Percentiles rank a stretch among this genome's conserved stretches.
Conservation (phyloP, 2,329 filamentous ascomycete species). For the Diaporthe sp. region DNA sequence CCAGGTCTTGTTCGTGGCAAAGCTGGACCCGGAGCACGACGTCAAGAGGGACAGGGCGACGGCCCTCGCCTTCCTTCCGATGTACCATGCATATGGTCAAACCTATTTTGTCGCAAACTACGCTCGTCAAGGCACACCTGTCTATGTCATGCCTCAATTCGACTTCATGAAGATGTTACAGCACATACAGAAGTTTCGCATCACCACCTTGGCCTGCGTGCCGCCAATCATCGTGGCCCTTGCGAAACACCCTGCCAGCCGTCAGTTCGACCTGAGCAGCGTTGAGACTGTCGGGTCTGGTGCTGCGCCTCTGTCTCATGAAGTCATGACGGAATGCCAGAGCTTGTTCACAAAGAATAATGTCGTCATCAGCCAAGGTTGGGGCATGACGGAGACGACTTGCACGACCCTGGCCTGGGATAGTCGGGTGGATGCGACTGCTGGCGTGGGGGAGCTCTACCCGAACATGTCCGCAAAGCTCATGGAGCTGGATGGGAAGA, state of each 20-base stretch:
- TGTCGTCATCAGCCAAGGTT: constrained; percentile 72
- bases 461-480: constrained; percentile 79
- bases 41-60: constrained; percentile 53
- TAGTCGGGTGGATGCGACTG: constrained; percentile 45
- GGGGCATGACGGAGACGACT: constrained; percentile 89
- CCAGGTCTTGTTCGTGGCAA: constrained; percentile 65
- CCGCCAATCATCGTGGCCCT: constrained; percentile 82
- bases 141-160: constrained; percentile 85
- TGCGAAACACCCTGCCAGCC: constrained; percentile 76
- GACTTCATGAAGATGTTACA: constrained; percentile 80
- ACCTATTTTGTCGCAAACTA: constrained; percentile 75
- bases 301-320: constrained; percentile 75
- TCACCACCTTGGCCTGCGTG: constrained; percentile 76
- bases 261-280: constrained; percentile 76
- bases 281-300: constrained; percentile 72
- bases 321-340: constrained; percentile 70
- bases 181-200: constrained; percentile 74
- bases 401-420: constrained; percentile 78
- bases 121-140: constrained; percentile 68
- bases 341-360: constrained; percentile 60
- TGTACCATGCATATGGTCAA: constrained; percentile 83
- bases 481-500: constrained; percentile 67
- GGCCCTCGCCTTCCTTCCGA: constrained; percentile 78
- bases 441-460: constrained; percentile 74
- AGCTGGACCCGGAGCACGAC: constrained; percentile 62